phyloP scores from a whole-genome alignment of 2,329 filamentous ascomycete species.

The Leptographium galeiforme region DNA sequence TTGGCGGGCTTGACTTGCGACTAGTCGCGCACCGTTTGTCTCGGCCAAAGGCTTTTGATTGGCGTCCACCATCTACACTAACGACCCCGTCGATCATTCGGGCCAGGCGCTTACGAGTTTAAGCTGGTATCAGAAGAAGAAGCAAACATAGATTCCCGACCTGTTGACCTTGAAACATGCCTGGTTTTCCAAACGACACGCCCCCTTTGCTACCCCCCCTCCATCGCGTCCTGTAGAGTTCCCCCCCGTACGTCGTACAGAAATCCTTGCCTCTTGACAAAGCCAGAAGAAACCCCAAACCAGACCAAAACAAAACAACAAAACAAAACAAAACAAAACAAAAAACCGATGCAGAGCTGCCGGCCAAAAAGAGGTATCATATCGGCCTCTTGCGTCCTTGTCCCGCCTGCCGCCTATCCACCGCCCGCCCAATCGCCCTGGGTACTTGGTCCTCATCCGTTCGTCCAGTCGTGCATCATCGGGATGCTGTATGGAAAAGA shows the following conservation, averaged over 20 bases:
- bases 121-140: neutral
- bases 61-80: no score
- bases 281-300: neutral
- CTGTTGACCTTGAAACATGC: neutral
- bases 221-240: neutral
- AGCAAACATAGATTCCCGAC: neutral
- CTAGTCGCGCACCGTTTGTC: no score
- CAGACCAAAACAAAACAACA: no score
- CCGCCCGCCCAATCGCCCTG: neutral
- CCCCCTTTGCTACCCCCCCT: neutral
- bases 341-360: neutral
- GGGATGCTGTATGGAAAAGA: slow-evolving; percentile 4
- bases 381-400: neutral
- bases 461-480: slow-evolving; percentile 12
- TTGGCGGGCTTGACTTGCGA: no score
- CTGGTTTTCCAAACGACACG: neutral
- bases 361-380: slow-evolving; percentile 1
- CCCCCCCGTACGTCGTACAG: no score
- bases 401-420: neutral
- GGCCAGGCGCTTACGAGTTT: neutral
- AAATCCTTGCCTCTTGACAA: no score
- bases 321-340: neutral
- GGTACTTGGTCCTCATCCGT: slow-evolving; percentile 8
- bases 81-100: no score
- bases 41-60: no score